Base-by-base conservation (phyloP, 257 asterid genomes). In the Solanum bulbocastanum region DNA sequence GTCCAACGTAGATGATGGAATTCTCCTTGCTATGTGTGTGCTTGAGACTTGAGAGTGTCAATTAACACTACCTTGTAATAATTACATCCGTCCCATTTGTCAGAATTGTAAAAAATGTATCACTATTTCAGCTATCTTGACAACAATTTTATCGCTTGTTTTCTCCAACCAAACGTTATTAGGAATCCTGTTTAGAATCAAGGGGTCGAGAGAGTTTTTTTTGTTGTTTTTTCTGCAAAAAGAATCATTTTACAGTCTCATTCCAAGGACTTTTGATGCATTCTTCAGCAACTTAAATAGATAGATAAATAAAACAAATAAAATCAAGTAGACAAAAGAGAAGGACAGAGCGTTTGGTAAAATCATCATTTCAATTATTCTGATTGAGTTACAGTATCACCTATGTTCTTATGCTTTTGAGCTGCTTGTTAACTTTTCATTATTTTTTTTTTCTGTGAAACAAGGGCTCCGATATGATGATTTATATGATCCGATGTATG, bases 381-480 rank as follows among this genome's bases (percentile, higher is more conserved):
- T 30, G 39, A 49, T 49, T 82, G 86, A 49, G 66, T 49, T 49
- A 18, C 23, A 76, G 10, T 23, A 11, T 76, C 23, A n/a, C 60
- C 83, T 40, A 13, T 3, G 60, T 39, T 76, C 58, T 40, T 76
- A 40, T 39, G 58, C 35, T n/a, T 39, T 76, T 76, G 83, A 76
- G 58, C 44, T 82, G 44, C 69, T 82, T 90, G 71, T 52, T 13
- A 27, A 32, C 35, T 37, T 86, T 37, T 13, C 12, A 40, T 78
- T 73, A 36, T 88, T 32, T 60, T 88, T 8, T 58, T 56, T n/a
- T 90, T n/a, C 88, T 81, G 84, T 73, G 42, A 49, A 30, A 79
- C 88, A 90, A 96, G 99, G 99, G 73, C 94, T 96, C 87, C 91
- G 99, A 20, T 91, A 94, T 42, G 99, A 96, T 89, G 99, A 96